Percentiles rank a stretch among this genome's conserved stretches.
Evolutionary conservation across 768 basidiomycete species (phyloP).

Genomic region (Trametopsis cervina): DNA sequence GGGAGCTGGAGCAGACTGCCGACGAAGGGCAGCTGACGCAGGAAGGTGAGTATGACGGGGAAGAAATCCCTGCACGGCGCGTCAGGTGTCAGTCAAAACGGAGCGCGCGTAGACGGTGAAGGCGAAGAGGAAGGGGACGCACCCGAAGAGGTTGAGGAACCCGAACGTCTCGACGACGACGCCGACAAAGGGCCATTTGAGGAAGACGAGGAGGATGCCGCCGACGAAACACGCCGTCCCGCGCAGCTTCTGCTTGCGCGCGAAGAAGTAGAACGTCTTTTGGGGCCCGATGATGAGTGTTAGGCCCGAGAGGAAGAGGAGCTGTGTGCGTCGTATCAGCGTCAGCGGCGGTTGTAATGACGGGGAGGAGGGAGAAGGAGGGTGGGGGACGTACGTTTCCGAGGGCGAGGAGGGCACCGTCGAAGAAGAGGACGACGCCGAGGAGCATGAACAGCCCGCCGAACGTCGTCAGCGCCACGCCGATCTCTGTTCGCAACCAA

Average conservation of each 20-base stretch:
- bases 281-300: slow-evolving; percentile 95
- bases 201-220: slow-evolving; percentile 87
- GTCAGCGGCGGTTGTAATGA: no score
- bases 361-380: slow-evolving; percentile 7
- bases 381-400: slow-evolving; percentile 69
- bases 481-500: slow-evolving; percentile 65
- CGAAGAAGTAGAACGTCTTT: slow-evolving; percentile 98
- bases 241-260: slow-evolving; percentile 88
- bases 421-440: slow-evolving; percentile 94
- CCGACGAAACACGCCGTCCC: slow-evolving; percentile 86
- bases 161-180: slow-evolving; percentile 94
- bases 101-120: neutral
- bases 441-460: slow-evolving; percentile 95
- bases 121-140: slow-evolving; percentile 17
- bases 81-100: neutral
- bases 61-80: slow-evolving; percentile 82
- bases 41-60: slow-evolving; percentile 95
- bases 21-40: slow-evolving; percentile 89
- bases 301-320: slow-evolving; percentile 90
- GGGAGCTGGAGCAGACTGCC: slow-evolving; percentile 84
- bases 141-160: slow-evolving; percentile 98
- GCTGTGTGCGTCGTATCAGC: slow-evolving; percentile 36
- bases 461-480: slow-evolving; percentile 93
- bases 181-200: slow-evolving; percentile 93
- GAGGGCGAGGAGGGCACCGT: slow-evolving; percentile 91